Conservation (phyloP, 768 basidiomycete species). For the Vararia minispora region DNA sequence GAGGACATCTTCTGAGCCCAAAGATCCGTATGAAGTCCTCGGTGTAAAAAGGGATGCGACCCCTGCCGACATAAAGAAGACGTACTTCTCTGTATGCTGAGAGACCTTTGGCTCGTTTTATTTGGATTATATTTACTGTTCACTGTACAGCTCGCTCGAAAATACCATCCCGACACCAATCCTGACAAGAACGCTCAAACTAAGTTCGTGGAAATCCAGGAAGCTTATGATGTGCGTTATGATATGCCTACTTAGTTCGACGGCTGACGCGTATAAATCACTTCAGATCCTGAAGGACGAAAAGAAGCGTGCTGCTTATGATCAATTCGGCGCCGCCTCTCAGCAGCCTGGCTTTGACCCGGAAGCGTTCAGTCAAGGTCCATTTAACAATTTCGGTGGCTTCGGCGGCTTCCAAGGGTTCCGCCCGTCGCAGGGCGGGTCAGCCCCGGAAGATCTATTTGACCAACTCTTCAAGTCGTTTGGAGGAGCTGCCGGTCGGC, state of each 20-base stretch:
- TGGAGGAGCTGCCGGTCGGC: slow-evolving; percentile 31
- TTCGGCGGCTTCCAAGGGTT: slow-evolving; percentile 70
- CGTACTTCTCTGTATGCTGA: slow-evolving; percentile 78
- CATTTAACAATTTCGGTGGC: slow-evolving; percentile 28
- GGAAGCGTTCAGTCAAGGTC: slow-evolving; percentile 46
- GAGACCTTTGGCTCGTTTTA: slow-evolving; percentile 7
- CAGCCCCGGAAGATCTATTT: slow-evolving; percentile 66
- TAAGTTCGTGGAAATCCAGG: slow-evolving; percentile 93
- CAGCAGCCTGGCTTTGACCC: slow-evolving; percentile 93
- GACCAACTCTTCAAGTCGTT: slow-evolving; percentile 76
- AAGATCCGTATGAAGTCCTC: slow-evolving; percentile 86
- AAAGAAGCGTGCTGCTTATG: slow-evolving; percentile 82
- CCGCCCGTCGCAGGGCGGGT: slow-evolving; percentile 42
- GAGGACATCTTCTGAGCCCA: slow-evolving; percentile 36
- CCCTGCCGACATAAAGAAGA: slow-evolving; percentile 89
- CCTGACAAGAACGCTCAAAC: slow-evolving; percentile 84
- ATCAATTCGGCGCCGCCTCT: slow-evolving; percentile 87
- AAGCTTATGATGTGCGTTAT: slow-evolving; percentile 83
- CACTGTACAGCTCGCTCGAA: slow-evolving; percentile 67
- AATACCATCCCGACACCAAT: slow-evolving; percentile 97
- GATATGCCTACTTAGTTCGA: slow-evolving; percentile 3
- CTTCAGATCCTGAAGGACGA: slow-evolving; percentile 84
- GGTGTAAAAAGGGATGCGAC: slow-evolving; percentile 80
- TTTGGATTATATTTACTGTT: slow-evolving; percentile 7
- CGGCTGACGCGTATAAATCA: slow-evolving; percentile 1